Base-by-base conservation (phyloP, 441 rosid genomes). In the Gossypium davidsonii region DNA sequence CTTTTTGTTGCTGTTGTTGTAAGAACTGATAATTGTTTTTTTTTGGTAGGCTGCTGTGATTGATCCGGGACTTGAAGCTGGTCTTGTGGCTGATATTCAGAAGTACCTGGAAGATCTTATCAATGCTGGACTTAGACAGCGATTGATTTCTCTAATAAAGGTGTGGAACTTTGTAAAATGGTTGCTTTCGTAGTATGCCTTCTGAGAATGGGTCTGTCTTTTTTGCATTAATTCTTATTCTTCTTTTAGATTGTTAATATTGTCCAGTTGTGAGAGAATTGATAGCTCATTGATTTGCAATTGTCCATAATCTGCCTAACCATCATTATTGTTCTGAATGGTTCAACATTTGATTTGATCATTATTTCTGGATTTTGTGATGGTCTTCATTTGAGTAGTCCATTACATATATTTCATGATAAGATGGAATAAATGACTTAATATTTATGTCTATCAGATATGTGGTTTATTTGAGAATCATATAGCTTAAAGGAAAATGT, bases 1-100 rank as follows among this genome's bases (percentile, higher is more conserved):
- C 48, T 51, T 58, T 51, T 51, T 51, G 6, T 51, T 21, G 28
- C 25, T 59, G 44, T 28, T 28, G 44, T 65, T 74, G 10, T 62
- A 72, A 67, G 74, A 74, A 56, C 67, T 49, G 2, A 76, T 70
- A 74, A 64, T 71, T 73, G 77, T 12, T 14, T 59, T 59, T 51
- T 67, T 80, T 76, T 79, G 79, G 75, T 83, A 94, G 99, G 97
- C 98, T 79, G 89, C 88, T 74, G 96, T 94, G 70, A 91, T 92
- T 70, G 99, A 94, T 86, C 92, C 88, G 79, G 96, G 88, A 68
- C 83, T 84, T 74, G 97, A 89, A 80, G 83, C 84, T 59, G 97
- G 90, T 83, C 80, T 85, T 78, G 78, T 86, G 75, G 79, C 85
- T 78, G 98, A 91, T 76, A 85, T 94, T 78, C 97, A 91, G 77